These are phyloP conservation scores for Torrubiellomyces zombiae DNA, from an alignment of 2,329 filamentous ascomycete genomes.

Conservation along the genomic window DNA sequence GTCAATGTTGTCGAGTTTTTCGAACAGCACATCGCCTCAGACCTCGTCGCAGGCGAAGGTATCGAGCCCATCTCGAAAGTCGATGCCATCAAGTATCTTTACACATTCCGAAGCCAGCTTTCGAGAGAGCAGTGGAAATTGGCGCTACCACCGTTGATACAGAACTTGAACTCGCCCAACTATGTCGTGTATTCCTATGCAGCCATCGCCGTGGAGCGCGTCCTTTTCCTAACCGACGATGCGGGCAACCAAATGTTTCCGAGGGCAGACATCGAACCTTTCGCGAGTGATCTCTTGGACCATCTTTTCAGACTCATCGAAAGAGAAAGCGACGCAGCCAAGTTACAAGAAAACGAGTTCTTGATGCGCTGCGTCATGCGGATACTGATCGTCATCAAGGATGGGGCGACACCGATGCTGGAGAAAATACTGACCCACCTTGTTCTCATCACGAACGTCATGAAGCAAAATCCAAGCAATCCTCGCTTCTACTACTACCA, in stretches of 20 bases:
- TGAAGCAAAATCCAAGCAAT: slow-evolving; percentile 90
- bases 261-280: slow-evolving; percentile 58
- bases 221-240: slow-evolving; percentile 67
- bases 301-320: slow-evolving; percentile 88
- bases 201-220: slow-evolving; percentile 87
- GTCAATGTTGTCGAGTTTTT: slow-evolving; percentile 92
- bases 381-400: slow-evolving; percentile 84
- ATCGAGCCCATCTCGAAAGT: slow-evolving; percentile 83
- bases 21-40: slow-evolving; percentile 78
- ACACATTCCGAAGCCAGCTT: slow-evolving; percentile 89
- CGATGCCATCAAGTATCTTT: slow-evolving; percentile 94
- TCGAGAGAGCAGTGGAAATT: slow-evolving; percentile 83
- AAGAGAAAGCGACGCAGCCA: slow-evolving; percentile 67
- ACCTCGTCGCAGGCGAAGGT: slow-evolving; percentile 54
- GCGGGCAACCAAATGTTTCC: slow-evolving; percentile 64
- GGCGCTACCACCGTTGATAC: slow-evolving; percentile 77
- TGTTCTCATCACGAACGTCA: slow-evolving; percentile 77
- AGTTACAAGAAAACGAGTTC: slow-evolving; percentile 97
- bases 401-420: slow-evolving; percentile 55
- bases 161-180: slow-evolving; percentile 75
- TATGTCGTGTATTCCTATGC: slow-evolving; percentile 98
- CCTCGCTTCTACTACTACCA: slow-evolving; percentile 97
- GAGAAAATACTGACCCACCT: slow-evolving; percentile 72
- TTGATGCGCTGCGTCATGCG: slow-evolving; percentile 98
- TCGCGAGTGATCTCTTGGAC: slow-evolving; percentile 71